These are phyloP conservation scores for Elaeis guineensis DNA, from an alignment of 176 grass and related monocot species.

Conservation along the genomic window DNA sequence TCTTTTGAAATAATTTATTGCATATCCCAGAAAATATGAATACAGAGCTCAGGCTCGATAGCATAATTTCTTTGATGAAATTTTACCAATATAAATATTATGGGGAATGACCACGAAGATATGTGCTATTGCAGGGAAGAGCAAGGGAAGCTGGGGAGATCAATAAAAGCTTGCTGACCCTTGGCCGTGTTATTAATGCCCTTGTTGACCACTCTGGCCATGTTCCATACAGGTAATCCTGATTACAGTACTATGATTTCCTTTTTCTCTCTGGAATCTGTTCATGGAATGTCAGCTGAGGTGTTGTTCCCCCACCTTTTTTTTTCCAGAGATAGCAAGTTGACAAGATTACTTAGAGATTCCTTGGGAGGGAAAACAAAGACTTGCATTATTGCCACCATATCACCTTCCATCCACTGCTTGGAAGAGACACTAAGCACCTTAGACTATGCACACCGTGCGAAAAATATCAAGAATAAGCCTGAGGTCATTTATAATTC, in stretches of 20 bases:
- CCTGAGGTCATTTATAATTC: constrained; percentile 57
- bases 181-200: constrained; percentile 97
- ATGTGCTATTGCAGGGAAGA: constrained; percentile 62
- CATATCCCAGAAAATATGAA: no score
- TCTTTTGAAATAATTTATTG: no score
- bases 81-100: neutral
- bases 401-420: constrained; percentile 91
- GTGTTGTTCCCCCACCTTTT: constrained; percentile 16
- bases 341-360: constrained; percentile 95
- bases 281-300: constrained; percentile 4
- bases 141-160: constrained; percentile 99
- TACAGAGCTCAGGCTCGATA: no score
- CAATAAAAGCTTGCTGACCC: constrained; percentile 96
- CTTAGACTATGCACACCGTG: constrained; percentile 94
- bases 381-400: constrained; percentile 97
- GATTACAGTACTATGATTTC: neutral
- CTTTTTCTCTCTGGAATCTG: constrained; percentile 8
- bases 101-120: neutral
- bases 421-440: constrained; percentile 98
- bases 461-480: constrained; percentile 99
- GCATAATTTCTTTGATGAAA: neutral
- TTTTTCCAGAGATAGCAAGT: constrained; percentile 90
- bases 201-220: constrained; percentile 97
- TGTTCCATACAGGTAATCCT: constrained; percentile 79
- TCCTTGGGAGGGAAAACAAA: constrained; percentile 99